Conservation (phyloP, 257 asterid species). For the Salvia miltiorrhiza region DNA sequence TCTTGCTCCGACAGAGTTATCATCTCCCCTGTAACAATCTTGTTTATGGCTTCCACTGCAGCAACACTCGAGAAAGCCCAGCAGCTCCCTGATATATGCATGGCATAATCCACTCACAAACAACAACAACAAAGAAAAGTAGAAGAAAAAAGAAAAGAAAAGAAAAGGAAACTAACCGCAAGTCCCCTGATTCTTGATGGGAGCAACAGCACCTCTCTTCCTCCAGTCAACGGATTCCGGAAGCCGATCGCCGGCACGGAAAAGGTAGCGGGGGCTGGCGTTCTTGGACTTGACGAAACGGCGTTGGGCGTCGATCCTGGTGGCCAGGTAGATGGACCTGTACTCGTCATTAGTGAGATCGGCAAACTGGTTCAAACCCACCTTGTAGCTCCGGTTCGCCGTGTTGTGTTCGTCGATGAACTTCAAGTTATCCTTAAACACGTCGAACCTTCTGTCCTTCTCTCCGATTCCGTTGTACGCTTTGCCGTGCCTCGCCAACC, state of each 20-base stretch:
- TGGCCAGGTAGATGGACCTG: constrained; percentile 53
- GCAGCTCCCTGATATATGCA: constrained; percentile 48
- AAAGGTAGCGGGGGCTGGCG: constrained; percentile 41
- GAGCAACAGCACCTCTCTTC: constrained; percentile 59
- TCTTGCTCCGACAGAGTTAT: constrained; percentile 69
- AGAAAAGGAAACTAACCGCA: constrained; percentile 41
- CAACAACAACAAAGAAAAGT: background rate
- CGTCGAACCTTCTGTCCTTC: constrained; percentile 49
- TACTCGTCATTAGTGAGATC: constrained; percentile 71
- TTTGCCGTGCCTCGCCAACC: constrained; percentile 69
- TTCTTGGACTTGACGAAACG: constrained; percentile 50
- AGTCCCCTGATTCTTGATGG: constrained; percentile 61
- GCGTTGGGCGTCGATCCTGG: constrained; percentile 52
- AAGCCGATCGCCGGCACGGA: constrained; percentile 36
- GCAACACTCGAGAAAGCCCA: constrained; percentile 88
- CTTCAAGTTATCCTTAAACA: constrained; percentile 65
- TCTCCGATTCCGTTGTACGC: constrained; percentile 58
- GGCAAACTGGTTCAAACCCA: constrained; percentile 75
- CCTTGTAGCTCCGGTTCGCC: constrained; percentile 48
- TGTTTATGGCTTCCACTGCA: constrained; percentile 61
- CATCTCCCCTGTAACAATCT: constrained; percentile 58
- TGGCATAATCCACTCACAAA: background rate
- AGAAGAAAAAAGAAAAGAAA: background rate
- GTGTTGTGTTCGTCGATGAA: constrained; percentile 63
- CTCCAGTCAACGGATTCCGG: constrained; percentile 83